Base-by-base conservation (phyloP, 2,329 filamentous ascomycete species). In the Fusarium foetens region DNA sequence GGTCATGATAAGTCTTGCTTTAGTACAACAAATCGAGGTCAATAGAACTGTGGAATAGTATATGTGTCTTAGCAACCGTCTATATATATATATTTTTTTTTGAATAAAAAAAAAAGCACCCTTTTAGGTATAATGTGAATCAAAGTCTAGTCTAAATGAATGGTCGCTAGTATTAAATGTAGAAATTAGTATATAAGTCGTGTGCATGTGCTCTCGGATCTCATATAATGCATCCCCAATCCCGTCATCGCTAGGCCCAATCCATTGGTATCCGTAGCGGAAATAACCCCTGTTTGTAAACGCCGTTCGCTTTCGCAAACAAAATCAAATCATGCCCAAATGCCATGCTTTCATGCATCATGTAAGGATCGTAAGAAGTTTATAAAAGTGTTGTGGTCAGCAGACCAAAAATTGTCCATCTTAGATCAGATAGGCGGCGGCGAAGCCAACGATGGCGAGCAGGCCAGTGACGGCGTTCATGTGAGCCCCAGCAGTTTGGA, bases 391-490 rank as follows among this genome's bases (percentile, higher is more conserved):
- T 46, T 45, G 19, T 38, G 25, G 46, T 41, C 43, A 58, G 41
- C 33, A 33, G 35, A 53, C 53, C 46, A 23, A 12, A 35, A 25
- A 27, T 25, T 53, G 33, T 33, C 46, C 52, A 42, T 27, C 53
- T 82, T 82, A 87, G 58, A 87, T 64, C 63, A 86, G 76, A 72
- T 80, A 83, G 59, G 78, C 83, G 51, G 79, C 84, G 14, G 81
- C 71, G 36, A 84, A 63, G 27, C 83, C 85, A 29, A 82, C 75
- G 17, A 80, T 76, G 11, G 80, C 84, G 29, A 83, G 76, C 16
- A 81, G 75, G 27, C 80, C 79, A 35, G 79, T 80, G 43, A 77
- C 79, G 10, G 71, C 71, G 73, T 81, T 82, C 63, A 71, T 66
- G 16, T 79, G 77, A 49, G 70, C 80, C 25, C 72, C 73, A 52